Percentiles rank a stretch among this genome's conserved stretches.
phyloP scores from a whole-genome alignment of 768 basidiomycete genomes.

The Cyathus striatus region DNA sequence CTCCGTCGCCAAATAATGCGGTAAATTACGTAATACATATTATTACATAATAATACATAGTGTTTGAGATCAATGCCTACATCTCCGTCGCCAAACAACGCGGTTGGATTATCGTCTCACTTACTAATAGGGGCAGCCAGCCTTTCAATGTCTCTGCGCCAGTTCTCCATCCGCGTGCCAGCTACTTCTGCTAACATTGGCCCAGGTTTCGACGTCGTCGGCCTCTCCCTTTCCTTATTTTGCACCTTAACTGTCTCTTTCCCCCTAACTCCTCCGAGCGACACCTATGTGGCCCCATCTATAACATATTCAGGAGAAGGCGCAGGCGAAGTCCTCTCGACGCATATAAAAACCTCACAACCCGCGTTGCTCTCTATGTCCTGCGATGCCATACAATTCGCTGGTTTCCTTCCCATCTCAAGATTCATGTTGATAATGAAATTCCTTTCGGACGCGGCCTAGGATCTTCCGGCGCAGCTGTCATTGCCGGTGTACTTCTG shows the following conservation, averaged over 20 bases:
- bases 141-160: constrained; percentile 21
- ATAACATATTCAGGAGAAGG: constrained; percentile 88
- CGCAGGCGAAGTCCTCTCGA: constrained; percentile 88
- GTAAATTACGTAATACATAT: too few species aligned
- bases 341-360: constrained; percentile 94
- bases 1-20: too few species aligned
- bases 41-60: too few species aligned
- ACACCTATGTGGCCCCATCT: constrained; percentile 44
- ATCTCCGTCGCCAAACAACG: too few species aligned
- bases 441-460: constrained; percentile 98
- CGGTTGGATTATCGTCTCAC: too few species aligned
- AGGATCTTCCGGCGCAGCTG: constrained; percentile 98
- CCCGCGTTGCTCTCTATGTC: constrained; percentile 95
- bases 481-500: constrained; percentile 92
- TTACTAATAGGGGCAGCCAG: too few species aligned
- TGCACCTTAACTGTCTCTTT: constrained; percentile 65
- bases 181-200: constrained; percentile 99
- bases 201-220: constrained; percentile 98
- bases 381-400: constrained; percentile 80
- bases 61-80: too few species aligned
- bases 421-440: constrained; percentile 80
- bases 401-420: constrained; percentile 72
- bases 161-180: constrained; percentile 77
- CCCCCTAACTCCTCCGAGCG: constrained; percentile 20
- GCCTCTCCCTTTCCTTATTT: constrained; percentile 88